Percentiles rank a stretch among this genome's conserved stretches.
These are phyloP conservation scores for Epichloe scottii DNA, from an alignment of 2,329 filamentous ascomycete genomes.

Conservation along the genomic window DNA sequence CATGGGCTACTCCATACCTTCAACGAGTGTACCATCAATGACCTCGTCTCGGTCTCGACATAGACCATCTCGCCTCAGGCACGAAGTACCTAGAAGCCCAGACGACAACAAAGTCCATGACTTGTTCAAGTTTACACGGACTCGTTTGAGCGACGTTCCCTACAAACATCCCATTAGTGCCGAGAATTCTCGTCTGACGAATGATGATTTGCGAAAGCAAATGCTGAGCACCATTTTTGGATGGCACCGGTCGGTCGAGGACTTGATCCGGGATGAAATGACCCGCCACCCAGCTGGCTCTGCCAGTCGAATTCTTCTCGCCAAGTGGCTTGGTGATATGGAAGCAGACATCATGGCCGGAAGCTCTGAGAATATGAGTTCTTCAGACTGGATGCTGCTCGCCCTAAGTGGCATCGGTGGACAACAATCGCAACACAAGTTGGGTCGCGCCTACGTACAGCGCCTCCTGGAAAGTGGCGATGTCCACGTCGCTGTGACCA, in stretches of 20 bases:
- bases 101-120: slow-evolving; percentile 60
- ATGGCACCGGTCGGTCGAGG: slow-evolving; percentile 76
- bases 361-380: slow-evolving; percentile 76
- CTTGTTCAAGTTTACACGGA: slow-evolving; percentile 75
- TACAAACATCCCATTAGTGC: slow-evolving; percentile 56
- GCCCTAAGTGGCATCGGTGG: slow-evolving; percentile 80
- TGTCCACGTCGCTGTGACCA: slow-evolving; percentile 81
- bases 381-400: slow-evolving; percentile 92
- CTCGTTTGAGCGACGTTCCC: slow-evolving; percentile 68
- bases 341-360: slow-evolving; percentile 70
- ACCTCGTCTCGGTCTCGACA: slow-evolving; percentile 34
- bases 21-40: slow-evolving; percentile 28
- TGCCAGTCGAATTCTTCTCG: slow-evolving; percentile 65
- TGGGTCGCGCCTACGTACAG: slow-evolving; percentile 83
- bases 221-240: slow-evolving; percentile 94
- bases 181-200: slow-evolving; percentile 49
- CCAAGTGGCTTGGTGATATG: slow-evolving; percentile 86
- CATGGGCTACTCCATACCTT: slow-evolving; percentile 25
- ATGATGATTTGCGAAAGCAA: slow-evolving; percentile 71
- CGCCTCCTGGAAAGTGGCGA: slow-evolving; percentile 81
- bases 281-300: slow-evolving; percentile 60
- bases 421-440: slow-evolving; percentile 66
- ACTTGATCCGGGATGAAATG: slow-evolving; percentile 75
- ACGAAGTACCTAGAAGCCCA: slow-evolving; percentile 70
- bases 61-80: slow-evolving; percentile 57